Conservation (phyloP, 2,329 filamentous ascomycete genomes). For the Fusarium camptoceras region DNA sequence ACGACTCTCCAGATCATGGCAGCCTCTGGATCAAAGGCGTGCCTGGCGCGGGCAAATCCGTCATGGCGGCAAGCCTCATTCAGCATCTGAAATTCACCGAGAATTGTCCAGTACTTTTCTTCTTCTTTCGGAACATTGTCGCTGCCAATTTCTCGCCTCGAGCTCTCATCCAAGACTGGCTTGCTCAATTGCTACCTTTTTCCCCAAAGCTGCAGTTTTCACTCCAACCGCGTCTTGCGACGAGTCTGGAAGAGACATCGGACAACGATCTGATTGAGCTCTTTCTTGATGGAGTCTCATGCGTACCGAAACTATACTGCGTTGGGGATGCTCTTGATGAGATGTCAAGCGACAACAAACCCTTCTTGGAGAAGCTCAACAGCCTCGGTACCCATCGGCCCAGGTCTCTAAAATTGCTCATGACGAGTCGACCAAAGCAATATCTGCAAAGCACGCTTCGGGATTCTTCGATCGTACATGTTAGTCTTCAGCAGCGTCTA, state of each 20-base stretch:
- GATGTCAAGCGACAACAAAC: constrained; percentile 34
- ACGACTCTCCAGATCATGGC: constrained; percentile 39
- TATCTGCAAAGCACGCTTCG: constrained; percentile 32
- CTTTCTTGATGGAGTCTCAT: constrained; percentile 30
- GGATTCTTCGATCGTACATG: constrained; percentile 39
- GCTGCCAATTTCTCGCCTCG: constrained; percentile 40
- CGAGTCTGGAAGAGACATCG: constrained; percentile 28
- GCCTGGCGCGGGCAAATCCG: constrained; percentile 44
- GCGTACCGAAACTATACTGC: constrained; percentile 38
- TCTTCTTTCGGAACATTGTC: constrained; percentile 44
- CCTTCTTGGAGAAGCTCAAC: constrained; percentile 38
- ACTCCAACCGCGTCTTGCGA: constrained; percentile 25
- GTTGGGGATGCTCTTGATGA: constrained; percentile 42
- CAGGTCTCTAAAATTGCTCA: constrained; percentile 35
- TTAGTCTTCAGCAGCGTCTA: constrained; percentile 40
- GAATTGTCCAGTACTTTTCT: constrained; percentile 36
- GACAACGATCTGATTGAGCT: constrained; percentile 40
- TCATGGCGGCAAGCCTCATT: constrained; percentile 40
- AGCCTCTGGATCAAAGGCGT: constrained; percentile 47
- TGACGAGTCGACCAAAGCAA: constrained; percentile 40
- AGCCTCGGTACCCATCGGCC: constrained; percentile 35
- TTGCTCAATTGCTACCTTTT: constrained; percentile 37
- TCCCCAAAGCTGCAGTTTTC: constrained; percentile 39
- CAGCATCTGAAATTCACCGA: constrained; percentile 37
- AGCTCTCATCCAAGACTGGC: constrained; percentile 41